Conservation (phyloP, 345 rosid genomes). For the Acer saccharum region DNA sequence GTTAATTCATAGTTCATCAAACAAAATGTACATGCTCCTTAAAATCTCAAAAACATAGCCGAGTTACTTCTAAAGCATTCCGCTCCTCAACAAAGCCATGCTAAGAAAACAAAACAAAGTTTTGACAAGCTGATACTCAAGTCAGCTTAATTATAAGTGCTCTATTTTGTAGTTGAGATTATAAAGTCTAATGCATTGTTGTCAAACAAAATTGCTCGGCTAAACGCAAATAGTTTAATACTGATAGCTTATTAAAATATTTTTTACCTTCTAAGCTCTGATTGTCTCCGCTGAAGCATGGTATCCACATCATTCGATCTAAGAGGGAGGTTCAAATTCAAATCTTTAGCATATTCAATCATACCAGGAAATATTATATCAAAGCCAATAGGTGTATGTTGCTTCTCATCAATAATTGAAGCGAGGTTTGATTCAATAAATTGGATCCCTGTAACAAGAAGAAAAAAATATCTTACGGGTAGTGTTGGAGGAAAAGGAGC, state of each 20-base stretch:
- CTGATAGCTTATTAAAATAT: not conserved
- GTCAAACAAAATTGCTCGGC: not conserved
- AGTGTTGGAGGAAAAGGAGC: slow-evolving; percentile 1
- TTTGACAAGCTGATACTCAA: not conserved
- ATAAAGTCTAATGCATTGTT: not conserved
- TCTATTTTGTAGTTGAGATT: not conserved
- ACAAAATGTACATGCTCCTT: not conserved
- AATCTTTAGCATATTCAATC: slow-evolving; percentile 66
- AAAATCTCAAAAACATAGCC: not conserved
- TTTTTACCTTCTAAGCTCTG: slow-evolving; percentile 59
- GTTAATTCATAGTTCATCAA: not conserved
- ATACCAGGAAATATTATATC: slow-evolving; percentile 81
- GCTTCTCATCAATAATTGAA: slow-evolving; percentile 57
- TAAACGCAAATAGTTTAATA: not conserved
- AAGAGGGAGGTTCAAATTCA: slow-evolving; percentile 68
- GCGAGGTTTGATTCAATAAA: slow-evolving; percentile 65
- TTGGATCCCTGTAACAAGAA: slow-evolving; percentile 54
- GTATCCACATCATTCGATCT: slow-evolving; percentile 41
- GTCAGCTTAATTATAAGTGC: not conserved
- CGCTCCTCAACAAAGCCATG: not conserved
- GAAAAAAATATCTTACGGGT: slow-evolving; percentile 12
- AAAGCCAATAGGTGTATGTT: slow-evolving; percentile 66
- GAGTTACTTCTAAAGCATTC: not conserved
- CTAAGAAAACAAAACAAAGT: not conserved
- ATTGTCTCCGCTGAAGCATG: slow-evolving; percentile 52